Evolutionary conservation across 2,329 filamentous ascomycete genomes (phyloP).

Genomic region (Alternaria alternata): DNA sequence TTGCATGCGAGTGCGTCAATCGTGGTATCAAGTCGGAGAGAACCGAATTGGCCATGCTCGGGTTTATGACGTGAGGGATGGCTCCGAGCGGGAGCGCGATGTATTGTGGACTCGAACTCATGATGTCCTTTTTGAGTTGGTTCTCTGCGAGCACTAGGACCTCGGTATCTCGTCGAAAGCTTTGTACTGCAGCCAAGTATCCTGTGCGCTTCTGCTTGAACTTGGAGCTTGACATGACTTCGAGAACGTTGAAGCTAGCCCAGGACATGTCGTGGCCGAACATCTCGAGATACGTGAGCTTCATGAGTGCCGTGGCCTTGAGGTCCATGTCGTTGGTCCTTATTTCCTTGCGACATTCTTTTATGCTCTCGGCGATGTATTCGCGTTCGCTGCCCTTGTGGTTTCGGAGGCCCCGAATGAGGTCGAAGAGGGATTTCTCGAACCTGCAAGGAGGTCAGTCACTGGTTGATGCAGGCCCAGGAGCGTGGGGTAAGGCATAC

Average conservation of each 20-base stretch:
- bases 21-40: conserved; percentile 86
- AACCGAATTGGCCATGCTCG: conserved; percentile 88
- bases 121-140: conserved; percentile 92
- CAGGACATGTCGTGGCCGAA: conserved; percentile 99
- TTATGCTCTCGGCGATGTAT: conserved; percentile 91
- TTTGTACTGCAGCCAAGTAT: conserved; percentile 94
- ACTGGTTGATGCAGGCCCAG: not conserved
- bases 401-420: conserved; percentile 93
- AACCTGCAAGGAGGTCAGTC: conserved; percentile 71
- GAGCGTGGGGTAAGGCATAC: conserved; percentile 17
- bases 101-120: conserved; percentile 73
- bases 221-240: conserved; percentile 97
- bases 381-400: conserved; percentile 95
- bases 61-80: conserved; percentile 93
- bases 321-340: conserved; percentile 95
- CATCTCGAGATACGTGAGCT: conserved; percentile 98
- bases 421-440: conserved; percentile 98
- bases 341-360: conserved; percentile 95
- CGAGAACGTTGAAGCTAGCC: conserved; percentile 97
- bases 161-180: conserved; percentile 93
- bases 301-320: conserved; percentile 94
- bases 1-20: conserved; percentile 82
- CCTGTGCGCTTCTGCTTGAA: conserved; percentile 95
- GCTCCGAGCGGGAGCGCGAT: conserved; percentile 88
- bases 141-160: conserved; percentile 98